Evolutionary conservation across 139 green algal genomes (phyloP), one percentile per base, ranked within the genome.

Genomic region (Pleodorina starrii): DNA sequence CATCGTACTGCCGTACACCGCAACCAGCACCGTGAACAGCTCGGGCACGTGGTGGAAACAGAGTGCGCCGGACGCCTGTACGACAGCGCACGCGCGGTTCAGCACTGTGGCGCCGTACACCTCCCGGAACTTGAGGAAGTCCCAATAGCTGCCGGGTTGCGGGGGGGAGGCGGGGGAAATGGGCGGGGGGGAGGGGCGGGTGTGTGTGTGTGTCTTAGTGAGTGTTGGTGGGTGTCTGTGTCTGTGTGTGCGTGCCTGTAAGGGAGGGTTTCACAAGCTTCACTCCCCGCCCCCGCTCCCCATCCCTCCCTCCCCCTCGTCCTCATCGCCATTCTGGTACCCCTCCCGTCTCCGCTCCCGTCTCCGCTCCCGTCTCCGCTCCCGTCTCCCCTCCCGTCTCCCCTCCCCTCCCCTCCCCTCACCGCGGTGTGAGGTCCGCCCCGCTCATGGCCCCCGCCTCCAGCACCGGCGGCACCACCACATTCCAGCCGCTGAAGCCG

Each of bases 1-100:
- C 60, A 88, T 88, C 6, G 63, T 51, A 32, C 42, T 50, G 82
- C 82, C 82, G 82, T 88, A 88, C 21, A 88, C 46, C 4, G 82
- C 82, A 4, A 46, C 32, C 2, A 88, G 63, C 11, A 88, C 82
- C 0, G 44, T 71, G 68, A 88, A 88, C 40, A 78, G 51, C 60
- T 88, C 82, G 21, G 82, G 82, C 10, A 88, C 19, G 44, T 88
- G 82, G 82, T 88, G 82, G 66, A 88, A 88, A 44, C 82, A 88
- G 5, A 16, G 44, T n/a, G 29, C 23, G 16, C 82, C 82, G 27
- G 60, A n/a, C 6, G 14, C 25, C 29, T 88, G 63, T 71, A 88
- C 82, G 36, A 48, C 32, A 5, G 44, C 35, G 68, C 82, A 88
- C 6, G 82, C 63, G 5, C 44, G n/a, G n/a, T 50, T 88, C 32